Conservation (phyloP, 306 rosid species). For the Casuarina glauca region DNA sequence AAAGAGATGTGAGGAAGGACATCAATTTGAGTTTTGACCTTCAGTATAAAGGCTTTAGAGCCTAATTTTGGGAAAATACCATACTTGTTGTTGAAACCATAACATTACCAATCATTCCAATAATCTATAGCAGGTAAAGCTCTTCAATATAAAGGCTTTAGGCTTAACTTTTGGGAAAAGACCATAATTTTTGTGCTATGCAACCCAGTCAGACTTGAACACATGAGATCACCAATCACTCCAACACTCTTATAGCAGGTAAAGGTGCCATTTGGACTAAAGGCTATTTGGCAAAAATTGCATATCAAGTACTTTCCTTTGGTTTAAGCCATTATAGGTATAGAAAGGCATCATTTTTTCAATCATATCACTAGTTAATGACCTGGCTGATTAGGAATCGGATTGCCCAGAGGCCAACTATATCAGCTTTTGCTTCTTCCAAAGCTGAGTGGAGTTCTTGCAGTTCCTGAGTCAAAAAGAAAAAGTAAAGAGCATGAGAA, state of each 20-base stretch:
- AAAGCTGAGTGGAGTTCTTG: constrained; percentile 91
- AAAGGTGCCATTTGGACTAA: neutral
- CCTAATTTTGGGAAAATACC: neutral
- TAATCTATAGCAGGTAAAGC: neutral
- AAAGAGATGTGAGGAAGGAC: constrained; percentile 17
- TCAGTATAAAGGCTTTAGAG: constrained; percentile 15
- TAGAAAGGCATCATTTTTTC: neutral
- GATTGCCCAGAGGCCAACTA: constrained; percentile 96
- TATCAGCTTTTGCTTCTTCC: constrained; percentile 98
- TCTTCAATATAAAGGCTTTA: constrained; percentile 17
- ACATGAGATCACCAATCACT: neutral
- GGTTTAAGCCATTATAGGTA: neutral
- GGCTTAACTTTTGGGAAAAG: neutral
- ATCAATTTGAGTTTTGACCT: neutral
- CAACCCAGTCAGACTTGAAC: neutral
- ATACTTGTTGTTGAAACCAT: neutral
- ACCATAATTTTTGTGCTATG: too few species aligned
- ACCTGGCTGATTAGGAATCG: constrained; percentile 75
- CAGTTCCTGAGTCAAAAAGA: constrained; percentile 65
- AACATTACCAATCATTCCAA: neutral
- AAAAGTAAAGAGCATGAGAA: constrained; percentile 4
- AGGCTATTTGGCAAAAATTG: neutral
- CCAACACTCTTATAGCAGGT: neutral
- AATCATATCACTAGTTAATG: constrained; percentile 11
- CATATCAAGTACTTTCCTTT: neutral